phyloP scores from a whole-genome alignment of 2,329 filamentous ascomycete species.

The Mycosphaerella sp. region DNA sequence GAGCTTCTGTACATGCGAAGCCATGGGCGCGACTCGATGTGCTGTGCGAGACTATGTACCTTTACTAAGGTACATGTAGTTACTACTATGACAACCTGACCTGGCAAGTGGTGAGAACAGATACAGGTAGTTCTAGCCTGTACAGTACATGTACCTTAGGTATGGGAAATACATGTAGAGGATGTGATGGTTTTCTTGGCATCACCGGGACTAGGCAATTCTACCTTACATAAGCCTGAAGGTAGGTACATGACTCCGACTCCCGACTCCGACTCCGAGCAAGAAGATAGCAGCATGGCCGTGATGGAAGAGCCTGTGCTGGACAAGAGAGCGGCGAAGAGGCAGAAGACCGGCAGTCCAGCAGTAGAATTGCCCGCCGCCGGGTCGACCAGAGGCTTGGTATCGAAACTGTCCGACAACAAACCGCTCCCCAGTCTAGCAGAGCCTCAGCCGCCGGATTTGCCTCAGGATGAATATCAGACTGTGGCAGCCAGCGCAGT shows the following conservation, averaged over 20 bases:
- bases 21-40: conserved; percentile 8
- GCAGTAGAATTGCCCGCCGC: conserved; percentile 15
- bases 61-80: too few relatives aligned
- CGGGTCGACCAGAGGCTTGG: conserved; percentile 39
- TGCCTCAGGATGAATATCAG: conserved; percentile 63
- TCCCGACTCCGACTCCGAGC: not conserved
- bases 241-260: too few relatives aligned
- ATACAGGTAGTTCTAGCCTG: too few relatives aligned
- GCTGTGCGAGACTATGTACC: not conserved
- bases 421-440: conserved; percentile 67
- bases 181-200: too few relatives aligned
- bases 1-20: conserved; percentile 11
- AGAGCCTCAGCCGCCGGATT: conserved; percentile 57
- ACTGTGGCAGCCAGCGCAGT: conserved; percentile 70
- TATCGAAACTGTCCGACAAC: conserved; percentile 57
- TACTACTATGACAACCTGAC: too few relatives aligned
- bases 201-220: too few relatives aligned
- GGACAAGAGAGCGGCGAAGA: conserved; percentile 18
- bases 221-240: too few relatives aligned
- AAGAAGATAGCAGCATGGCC: not conserved
- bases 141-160: too few relatives aligned
- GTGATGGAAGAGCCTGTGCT: not conserved
- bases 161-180: too few relatives aligned
- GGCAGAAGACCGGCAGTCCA: conserved; percentile 8
- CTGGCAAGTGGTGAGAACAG: too few relatives aligned